Base-by-base conservation (phyloP, 2,329 filamentous ascomycete species). In the Arthrobotrys sinensis region DNA sequence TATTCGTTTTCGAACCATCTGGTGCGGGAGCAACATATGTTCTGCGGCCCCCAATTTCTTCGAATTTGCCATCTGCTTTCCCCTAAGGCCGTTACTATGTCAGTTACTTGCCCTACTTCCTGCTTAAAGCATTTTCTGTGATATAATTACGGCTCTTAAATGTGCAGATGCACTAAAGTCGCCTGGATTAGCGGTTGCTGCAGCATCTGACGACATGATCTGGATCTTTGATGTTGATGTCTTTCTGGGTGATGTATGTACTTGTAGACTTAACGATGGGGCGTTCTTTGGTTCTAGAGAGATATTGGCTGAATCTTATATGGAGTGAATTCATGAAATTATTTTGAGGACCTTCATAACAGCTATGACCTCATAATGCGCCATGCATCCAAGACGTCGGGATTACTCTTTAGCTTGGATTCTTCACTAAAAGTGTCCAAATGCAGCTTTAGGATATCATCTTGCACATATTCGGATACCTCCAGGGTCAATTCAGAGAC, bases 1-100 rank as follows among this genome's bases (percentile, higher is more conserved):
- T 73, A 38, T 69, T 79, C 1, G 68, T 62, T 36, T 73, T 79
- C 14, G 68, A 73, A 19, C 76, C 68, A 63, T 79, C 76, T 12
- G 68, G 69, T 1, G 76, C 34, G 6, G 63, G 68, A 5, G 62
- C 45, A 14, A 79, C 69, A 43, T 79, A 79, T 24, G 68, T 68
- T 45, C 64, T 73, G n/a, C 63, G 76, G n/a, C 68, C 68, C n/a
- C 16, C 50, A 24, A 79, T 60, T 43, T 73, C 68, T 55, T 79
- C 76, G 12, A 72, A 64, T 38, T 69, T 73, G 16, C 76, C 76
- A 57, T 68, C 60, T 6, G 68, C 68, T 40, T 46, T 64, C 8
- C 19, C 55, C 76, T 79, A 46, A n/a, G 50, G 14, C 28, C 21
- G 14, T 5, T 43, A 8, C 14, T 1, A 21, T 48, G 34, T 53